Evolutionary conservation across 1,139 yeast genomes (phyloP).

Genomic region (Pichia sp.): DNA sequence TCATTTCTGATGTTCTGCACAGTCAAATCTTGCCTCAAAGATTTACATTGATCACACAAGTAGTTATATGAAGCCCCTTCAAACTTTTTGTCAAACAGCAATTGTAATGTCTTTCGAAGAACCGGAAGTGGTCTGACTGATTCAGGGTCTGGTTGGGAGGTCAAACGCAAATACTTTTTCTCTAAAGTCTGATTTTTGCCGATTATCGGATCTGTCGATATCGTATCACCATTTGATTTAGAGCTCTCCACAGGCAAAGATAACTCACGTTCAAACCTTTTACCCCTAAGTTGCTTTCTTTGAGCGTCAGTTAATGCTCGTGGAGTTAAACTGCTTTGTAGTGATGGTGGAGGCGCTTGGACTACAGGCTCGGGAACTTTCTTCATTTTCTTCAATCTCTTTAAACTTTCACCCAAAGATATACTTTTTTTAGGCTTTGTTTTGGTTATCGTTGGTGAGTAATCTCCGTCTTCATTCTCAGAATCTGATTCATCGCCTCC

Average conservation of each 20-base stretch:
- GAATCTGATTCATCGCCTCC: constrained; percentile 16
- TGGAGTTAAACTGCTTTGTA: not conserved
- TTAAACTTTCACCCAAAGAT: constrained; percentile 6
- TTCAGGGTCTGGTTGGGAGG: constrained; percentile 87
- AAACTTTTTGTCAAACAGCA: constrained; percentile 48
- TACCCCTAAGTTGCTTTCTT: constrained; percentile 31
- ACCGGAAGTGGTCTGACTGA: constrained; percentile 67
- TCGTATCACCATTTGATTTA: constrained; percentile 6
- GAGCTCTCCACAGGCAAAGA: constrained; percentile 9
- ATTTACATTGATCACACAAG: constrained; percentile 81
- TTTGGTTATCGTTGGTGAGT: not conserved
- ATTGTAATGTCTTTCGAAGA: constrained; percentile 48
- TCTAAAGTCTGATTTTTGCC: constrained; percentile 65
- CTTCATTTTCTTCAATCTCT: constrained; percentile 8
- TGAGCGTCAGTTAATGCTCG: not conserved
- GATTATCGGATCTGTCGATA: constrained; percentile 31
- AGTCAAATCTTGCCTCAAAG: constrained; percentile 86
- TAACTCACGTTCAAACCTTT: constrained; percentile 41
- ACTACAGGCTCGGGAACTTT: not conserved
- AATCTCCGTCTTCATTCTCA: not conserved
- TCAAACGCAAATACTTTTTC: constrained; percentile 71
- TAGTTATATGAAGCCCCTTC: constrained; percentile 57
- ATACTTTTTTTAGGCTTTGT: not conserved
- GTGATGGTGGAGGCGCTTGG: not conserved
- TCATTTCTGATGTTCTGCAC: constrained; percentile 83